Evolutionary conservation across 345 rosid genomes (phyloP).

Genomic region (Acer negundo): DNA sequence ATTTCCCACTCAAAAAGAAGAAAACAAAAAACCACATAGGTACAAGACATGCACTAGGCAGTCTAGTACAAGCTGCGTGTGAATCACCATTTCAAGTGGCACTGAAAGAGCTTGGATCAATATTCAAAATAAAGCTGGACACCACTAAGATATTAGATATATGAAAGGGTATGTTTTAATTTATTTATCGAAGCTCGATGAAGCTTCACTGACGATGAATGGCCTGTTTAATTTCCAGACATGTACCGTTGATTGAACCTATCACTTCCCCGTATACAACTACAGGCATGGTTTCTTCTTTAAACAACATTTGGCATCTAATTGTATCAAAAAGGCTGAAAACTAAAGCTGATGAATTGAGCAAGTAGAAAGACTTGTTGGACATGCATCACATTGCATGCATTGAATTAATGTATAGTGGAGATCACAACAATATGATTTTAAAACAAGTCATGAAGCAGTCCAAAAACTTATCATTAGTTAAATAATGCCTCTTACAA

Average conservation of each 20-base stretch:
- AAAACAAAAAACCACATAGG: not conserved
- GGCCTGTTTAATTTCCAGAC: not conserved
- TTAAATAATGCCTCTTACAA: not conserved
- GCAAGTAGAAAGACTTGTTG: not conserved
- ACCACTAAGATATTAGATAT: not conserved
- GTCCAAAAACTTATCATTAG: not conserved
- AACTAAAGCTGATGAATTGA: not conserved
- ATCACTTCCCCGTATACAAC: slow-evolving; percentile 1
- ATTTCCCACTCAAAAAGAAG: slow-evolving; percentile 23
- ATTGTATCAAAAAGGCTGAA: not conserved
- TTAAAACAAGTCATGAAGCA: not conserved
- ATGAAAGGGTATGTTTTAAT: too few relatives aligned
- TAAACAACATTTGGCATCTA: slow-evolving; percentile 18
- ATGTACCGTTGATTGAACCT: slow-evolving; percentile 10
- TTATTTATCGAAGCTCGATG: not conserved
- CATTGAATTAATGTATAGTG: not conserved
- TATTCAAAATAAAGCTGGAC: slow-evolving; percentile 21
- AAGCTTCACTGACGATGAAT: not conserved
- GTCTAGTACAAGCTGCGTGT: not conserved
- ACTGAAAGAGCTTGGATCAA: slow-evolving; percentile 8
- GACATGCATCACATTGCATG: slow-evolving; percentile 5
- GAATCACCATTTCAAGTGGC: slow-evolving; percentile 15
- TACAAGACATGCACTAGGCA: slow-evolving; percentile 5
- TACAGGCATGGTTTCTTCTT: slow-evolving; percentile 18
- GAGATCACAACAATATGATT: slow-evolving; percentile 9